Conservation (phyloP, 2,329 filamentous ascomycete genomes). For the Huntiella moniliformis region DNA sequence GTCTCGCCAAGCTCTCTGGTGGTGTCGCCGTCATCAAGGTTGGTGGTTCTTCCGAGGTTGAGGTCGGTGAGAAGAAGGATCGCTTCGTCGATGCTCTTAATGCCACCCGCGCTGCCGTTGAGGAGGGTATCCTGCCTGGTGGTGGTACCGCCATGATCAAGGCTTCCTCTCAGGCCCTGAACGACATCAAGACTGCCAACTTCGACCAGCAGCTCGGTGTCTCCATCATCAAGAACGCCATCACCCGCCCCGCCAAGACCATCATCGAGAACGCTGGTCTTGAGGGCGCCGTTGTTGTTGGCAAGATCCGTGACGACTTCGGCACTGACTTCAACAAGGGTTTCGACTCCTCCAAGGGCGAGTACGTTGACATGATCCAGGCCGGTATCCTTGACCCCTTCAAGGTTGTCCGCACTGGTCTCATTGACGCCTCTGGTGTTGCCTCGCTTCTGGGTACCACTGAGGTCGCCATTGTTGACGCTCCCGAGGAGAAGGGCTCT, state of each 20-base stretch:
- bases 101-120: constrained; percentile 91
- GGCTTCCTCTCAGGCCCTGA: constrained; percentile 77
- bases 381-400: constrained; percentile 96
- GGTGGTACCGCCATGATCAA: constrained; percentile 97
- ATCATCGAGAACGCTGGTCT: constrained; percentile 97
- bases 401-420: constrained; percentile 96
- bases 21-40: constrained; percentile 99
- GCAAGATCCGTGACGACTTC: constrained; percentile 93
- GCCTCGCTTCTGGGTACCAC: constrained; percentile 94
- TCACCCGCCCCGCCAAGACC: constrained; percentile 80
- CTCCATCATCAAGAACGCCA: constrained; percentile 92
- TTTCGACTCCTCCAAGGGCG: constrained; percentile 87
- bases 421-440: constrained; percentile 87
- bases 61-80: constrained; percentile 99
- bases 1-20: constrained; percentile 95
- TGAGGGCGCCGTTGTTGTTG: constrained; percentile 89
- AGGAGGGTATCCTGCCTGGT: constrained; percentile 97
- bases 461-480: constrained; percentile 94
- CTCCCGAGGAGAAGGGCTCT: constrained; percentile 74
- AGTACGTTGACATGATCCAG: constrained; percentile 97
- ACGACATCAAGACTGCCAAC: constrained; percentile 70
- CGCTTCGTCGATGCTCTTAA: constrained; percentile 97
- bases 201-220: constrained; percentile 99
- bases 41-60: constrained; percentile 89
- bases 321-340: constrained; percentile 92